Base-by-base conservation (phyloP, 2,329 filamentous ascomycete species). In the Dactylellina parvicollis region DNA sequence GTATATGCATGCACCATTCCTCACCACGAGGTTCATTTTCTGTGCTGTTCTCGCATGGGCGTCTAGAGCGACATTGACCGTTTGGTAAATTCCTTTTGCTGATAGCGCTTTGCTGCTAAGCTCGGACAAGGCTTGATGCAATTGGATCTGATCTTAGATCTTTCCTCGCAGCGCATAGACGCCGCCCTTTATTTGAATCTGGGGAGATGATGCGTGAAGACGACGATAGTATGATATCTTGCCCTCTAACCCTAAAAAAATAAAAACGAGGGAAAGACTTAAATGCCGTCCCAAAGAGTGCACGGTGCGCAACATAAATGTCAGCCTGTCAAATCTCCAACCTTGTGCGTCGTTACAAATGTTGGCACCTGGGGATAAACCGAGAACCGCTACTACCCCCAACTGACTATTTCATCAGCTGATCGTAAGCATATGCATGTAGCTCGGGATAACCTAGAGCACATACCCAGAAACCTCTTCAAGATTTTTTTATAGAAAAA, bases 41-140 rank as follows among this genome's bases (percentile, higher is more conserved):
- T 20, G 32, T 34, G 46, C 22, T 24, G 28, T 4, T 50, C 14
- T 55, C 42, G 36, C 42, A 57, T 36, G 50, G 57, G 66, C 66
- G 66, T 62, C 47, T 55, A 64, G 14, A 44, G 66, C 60, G 34
- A 71, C 66, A 64, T 42, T 10, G 26, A 12, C 47, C n/a, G 64
- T 69, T 69, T 69, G 50, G 16, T 57, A 52, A 16, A 50, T 66
- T 52, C 24, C 40, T 47, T 47, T 46, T 66, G 28, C 16, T 50
- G 22, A 28, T 26, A 36, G n/a, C 32, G 28, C 44, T 50, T 24
- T 38, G n/a, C n/a, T n/a, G n/a, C n/a, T n/a, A n/a, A 38, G 32
- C 34, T 14, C 5, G 16, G 34, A 38, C 34, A 38, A n/a, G 12
- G 4, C 4, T n/a, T n/a, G 16, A 38, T 61, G 20, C 47, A 47